Conservation (phyloP, 768 basidiomycete genomes). For the Mycena metata region DNA sequence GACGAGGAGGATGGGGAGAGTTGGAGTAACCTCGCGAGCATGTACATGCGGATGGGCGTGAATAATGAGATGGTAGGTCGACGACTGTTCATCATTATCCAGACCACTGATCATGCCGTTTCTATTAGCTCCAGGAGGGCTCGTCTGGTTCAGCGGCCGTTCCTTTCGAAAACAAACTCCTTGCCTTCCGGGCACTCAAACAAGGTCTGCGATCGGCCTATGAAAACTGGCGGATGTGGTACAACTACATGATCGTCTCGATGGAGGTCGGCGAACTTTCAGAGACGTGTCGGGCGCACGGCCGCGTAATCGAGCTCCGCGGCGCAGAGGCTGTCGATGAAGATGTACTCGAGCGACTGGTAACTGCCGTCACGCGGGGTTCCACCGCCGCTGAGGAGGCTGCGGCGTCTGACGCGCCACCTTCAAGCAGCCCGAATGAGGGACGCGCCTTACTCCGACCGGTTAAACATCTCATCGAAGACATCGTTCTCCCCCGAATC, state of each 20-base stretch:
- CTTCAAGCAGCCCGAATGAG: slow-evolving; percentile 65
- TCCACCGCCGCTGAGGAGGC: slow-evolving; percentile 54
- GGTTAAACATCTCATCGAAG: slow-evolving; percentile 81
- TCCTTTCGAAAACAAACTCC: slow-evolving; percentile 81
- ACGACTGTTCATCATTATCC: slow-evolving; percentile 6
- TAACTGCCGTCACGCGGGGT: slow-evolving; percentile 84
- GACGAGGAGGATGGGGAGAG: slow-evolving; percentile 98
- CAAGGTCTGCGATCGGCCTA: slow-evolving; percentile 88
- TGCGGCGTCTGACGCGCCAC: slow-evolving; percentile 42
- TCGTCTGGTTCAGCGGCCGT: slow-evolving; percentile 48
- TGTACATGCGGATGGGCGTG: slow-evolving; percentile 88
- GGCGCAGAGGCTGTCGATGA: slow-evolving; percentile 79
- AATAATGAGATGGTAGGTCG: slow-evolving; percentile 41
- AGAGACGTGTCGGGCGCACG: slow-evolving; percentile 88
- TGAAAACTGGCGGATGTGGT: slow-evolving; percentile 99
- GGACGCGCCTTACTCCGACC: slow-evolving; percentile 76
- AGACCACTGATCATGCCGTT: slow-evolving; percentile 22
- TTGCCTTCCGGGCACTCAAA: slow-evolving; percentile 93
- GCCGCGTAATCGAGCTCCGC: slow-evolving; percentile 85
- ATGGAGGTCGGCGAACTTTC: slow-evolving; percentile 93
- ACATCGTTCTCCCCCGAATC: slow-evolving; percentile 84
- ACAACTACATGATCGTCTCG: slow-evolving; percentile 94
- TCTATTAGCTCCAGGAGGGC: slow-evolving; percentile 36
- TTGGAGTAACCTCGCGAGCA: slow-evolving; percentile 97
- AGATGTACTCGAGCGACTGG: slow-evolving; percentile 90